These are phyloP conservation scores for Colletotrichum tanaceti DNA, from an alignment of 2,329 filamentous ascomycete species.

Conservation along the genomic window DNA sequence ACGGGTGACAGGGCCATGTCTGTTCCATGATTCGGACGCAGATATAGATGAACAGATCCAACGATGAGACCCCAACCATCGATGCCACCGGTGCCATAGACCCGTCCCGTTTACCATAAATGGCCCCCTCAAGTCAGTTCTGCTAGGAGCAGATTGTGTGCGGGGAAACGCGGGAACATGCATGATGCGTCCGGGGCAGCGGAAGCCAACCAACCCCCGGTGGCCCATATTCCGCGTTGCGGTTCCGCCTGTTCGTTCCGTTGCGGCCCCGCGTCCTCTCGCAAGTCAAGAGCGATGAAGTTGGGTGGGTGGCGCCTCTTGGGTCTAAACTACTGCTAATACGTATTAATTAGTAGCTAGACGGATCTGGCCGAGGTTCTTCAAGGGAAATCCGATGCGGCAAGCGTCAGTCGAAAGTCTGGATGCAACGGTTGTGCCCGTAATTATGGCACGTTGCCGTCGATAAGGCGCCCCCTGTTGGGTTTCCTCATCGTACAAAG, in stretches of 20 bases:
- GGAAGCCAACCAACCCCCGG: constrained; percentile 16
- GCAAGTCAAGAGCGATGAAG: not conserved
- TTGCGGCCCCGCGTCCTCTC: constrained; percentile 3
- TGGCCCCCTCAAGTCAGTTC: not conserved
- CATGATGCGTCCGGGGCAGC: constrained; percentile 27
- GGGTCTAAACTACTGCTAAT: too few species aligned
- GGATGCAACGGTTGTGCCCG: too few species aligned
- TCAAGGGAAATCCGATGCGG: not conserved
- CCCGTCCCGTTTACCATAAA: not conserved
- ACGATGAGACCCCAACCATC: too few species aligned
- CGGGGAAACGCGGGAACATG: constrained; percentile 23
- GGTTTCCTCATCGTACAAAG: too few species aligned
- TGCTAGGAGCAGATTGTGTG: constrained; percentile 24
- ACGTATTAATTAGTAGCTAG: too few species aligned
- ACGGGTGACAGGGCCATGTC: too few species aligned
- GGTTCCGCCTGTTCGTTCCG: constrained; percentile 5
- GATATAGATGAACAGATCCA: not conserved
- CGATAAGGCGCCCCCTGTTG: too few species aligned
- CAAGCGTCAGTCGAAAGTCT: too few species aligned
- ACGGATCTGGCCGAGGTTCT: not conserved
- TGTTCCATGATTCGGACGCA: not conserved
- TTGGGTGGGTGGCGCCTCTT: not conserved
- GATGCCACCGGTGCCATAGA: not conserved
- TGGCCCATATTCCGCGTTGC: constrained; percentile 4
- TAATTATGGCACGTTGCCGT: too few species aligned